Evolutionary conservation across 768 basidiomycete species (phyloP).

Genomic region (Pilatotrama ljubarskyi): DNA sequence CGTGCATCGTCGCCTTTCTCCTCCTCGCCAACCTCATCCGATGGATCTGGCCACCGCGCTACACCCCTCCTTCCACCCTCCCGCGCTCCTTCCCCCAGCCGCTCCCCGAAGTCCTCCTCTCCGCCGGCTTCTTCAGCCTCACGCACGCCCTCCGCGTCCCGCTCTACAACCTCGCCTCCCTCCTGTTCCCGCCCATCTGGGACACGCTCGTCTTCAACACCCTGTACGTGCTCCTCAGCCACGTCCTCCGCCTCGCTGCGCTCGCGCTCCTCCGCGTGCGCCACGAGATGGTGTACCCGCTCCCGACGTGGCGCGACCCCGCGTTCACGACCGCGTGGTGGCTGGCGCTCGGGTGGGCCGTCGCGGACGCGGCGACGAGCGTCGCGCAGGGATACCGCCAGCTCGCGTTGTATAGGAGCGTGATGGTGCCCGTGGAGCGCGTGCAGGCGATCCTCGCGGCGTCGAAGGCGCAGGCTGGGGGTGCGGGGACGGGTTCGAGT

Average conservation of each 20-base stretch:
- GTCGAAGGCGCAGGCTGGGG: slow-evolving; percentile 20
- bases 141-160: slow-evolving; percentile 54
- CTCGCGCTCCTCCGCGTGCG: slow-evolving; percentile 55
- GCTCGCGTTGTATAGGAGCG: slow-evolving; percentile 66
- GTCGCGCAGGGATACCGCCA: slow-evolving; percentile 72
- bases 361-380: slow-evolving; percentile 64
- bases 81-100: slow-evolving; percentile 58
- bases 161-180: slow-evolving; percentile 40
- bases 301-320: slow-evolving; percentile 53
- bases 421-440: slow-evolving; percentile 52
- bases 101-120: slow-evolving; percentile 62
- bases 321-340: slow-evolving; percentile 75
- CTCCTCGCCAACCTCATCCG: slow-evolving; percentile 51
- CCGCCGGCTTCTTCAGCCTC: slow-evolving; percentile 62
- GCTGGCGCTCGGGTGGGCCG: slow-evolving; percentile 75
- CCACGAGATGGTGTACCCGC: slow-evolving; percentile 40
- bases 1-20: slow-evolving; percentile 47
- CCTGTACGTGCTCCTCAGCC: slow-evolving; percentile 51
- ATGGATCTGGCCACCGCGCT: slow-evolving; percentile 46
- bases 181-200: slow-evolving; percentile 33
- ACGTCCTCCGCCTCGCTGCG: slow-evolving; percentile 54
- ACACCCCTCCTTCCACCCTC: slow-evolving; percentile 31
- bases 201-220: slow-evolving; percentile 41
- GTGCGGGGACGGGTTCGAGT: slow-evolving; percentile 10
- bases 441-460: slow-evolving; percentile 40